Evolutionary conservation across 805 yeast genomes (phyloP).

Genomic region (Blastobotrys parvus): DNA sequence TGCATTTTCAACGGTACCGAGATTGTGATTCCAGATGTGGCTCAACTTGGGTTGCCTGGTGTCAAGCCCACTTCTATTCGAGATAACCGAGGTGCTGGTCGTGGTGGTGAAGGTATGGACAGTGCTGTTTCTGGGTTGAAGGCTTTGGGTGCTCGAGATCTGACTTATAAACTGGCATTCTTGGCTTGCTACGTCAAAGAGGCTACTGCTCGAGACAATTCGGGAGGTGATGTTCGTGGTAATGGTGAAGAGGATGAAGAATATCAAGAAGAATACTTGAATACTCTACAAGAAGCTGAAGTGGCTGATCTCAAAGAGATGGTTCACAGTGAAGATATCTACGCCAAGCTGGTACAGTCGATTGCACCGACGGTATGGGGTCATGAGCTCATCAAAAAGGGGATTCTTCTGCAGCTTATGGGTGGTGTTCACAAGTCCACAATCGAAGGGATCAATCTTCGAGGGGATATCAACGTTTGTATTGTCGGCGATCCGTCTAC

Average conservation of each 20-base stretch:
- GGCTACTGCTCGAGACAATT: constrained; percentile 30
- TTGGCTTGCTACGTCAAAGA: constrained; percentile 87
- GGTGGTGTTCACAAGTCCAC: constrained; percentile 96
- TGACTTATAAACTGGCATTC: constrained; percentile 86
- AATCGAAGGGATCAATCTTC: constrained; percentile 83
- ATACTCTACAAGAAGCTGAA: constrained; percentile 71
- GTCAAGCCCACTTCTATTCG: constrained; percentile 76
- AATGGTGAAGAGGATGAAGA: constrained; percentile 45
- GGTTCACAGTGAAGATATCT: constrained; percentile 84
- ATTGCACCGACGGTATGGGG: constrained; percentile 96
- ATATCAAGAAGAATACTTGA: constrained; percentile 75
- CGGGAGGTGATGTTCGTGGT: constrained; percentile 31
- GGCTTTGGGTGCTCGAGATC: constrained; percentile 87
- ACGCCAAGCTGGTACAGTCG: constrained; percentile 75
- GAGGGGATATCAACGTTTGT: constrained; percentile 96
- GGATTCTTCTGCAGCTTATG: constrained; percentile 74
- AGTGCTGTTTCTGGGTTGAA: constrained; percentile 86
- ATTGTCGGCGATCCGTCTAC: constrained; percentile 98
- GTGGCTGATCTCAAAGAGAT: constrained; percentile 76
- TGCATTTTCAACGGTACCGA: constrained; percentile 91
- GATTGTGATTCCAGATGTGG: constrained; percentile 88
- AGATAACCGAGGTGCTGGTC: constrained; percentile 49
- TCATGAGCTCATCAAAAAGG: constrained; percentile 89
- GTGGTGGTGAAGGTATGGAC: constrained; percentile 58
- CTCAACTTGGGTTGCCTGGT: constrained; percentile 93